Conservation (phyloP, 352 stramenopile genomes). For the Blastocystis sp. region DNA sequence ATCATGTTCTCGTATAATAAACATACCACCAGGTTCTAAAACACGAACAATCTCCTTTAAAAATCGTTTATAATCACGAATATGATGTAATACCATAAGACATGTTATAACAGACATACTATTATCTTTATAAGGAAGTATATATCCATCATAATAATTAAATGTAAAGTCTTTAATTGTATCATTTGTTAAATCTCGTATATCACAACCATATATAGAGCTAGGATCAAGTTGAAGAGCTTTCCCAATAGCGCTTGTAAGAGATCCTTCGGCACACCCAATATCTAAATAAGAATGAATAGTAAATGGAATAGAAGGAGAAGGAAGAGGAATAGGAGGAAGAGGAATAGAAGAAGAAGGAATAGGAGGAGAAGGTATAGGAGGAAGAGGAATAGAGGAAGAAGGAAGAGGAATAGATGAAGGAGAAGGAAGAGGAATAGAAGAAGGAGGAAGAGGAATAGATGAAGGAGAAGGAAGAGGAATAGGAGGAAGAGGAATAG, state of each 20-base stretch:
- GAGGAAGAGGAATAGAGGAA: too few species aligned
- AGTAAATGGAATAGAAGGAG: not conserved
- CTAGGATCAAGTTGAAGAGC: not conserved
- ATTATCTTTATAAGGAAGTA: constrained; percentile 13
- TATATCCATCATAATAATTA: constrained; percentile 21
- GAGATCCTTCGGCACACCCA: constrained; percentile 19
- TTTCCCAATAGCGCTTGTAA: constrained; percentile 9
- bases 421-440: too few species aligned
- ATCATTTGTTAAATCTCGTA: constrained; percentile 19
- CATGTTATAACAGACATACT: constrained; percentile 14
- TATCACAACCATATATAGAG: constrained; percentile 28
- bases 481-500: too few species aligned
- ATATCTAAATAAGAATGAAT: constrained; percentile 14
- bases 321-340: not conserved
- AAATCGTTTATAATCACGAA: constrained; percentile 5
- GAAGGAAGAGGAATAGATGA: too few species aligned
- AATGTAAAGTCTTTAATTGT: constrained; percentile 6
- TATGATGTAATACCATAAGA: constrained; percentile 31
- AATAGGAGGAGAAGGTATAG: too few species aligned
- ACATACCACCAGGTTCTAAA: not conserved
- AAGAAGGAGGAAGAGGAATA: too few species aligned
- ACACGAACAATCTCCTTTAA: constrained; percentile 21
- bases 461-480: too few species aligned
- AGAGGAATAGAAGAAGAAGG: too few species aligned
- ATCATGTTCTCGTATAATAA: constrained; percentile 33